Evolutionary conservation across 768 basidiomycete species (phyloP), one percentile per base, ranked within the genome.

Genomic region (Rhizopogon sp.): DNA sequence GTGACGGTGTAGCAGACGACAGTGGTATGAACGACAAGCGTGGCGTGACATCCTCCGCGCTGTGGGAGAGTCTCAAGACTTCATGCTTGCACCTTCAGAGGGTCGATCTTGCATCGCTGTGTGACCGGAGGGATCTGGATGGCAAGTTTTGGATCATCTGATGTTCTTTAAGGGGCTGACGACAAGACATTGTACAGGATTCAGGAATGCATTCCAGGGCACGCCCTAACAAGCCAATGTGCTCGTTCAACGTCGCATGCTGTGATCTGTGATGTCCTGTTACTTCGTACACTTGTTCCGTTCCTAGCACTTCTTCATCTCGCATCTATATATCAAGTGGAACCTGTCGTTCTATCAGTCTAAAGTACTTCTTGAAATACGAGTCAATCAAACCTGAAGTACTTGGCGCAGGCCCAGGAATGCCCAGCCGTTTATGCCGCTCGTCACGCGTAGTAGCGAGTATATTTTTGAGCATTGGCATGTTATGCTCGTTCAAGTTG

Each of bases 61-160:
- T 98, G 40, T 98, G 96, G 96, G 90, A 93, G 50, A 90, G 87
- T 63, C 71, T 98, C 60, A 85, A 85, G 71, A 90, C 85, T 40
- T 84, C 87, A 39, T 91, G 90, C 66, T 63, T 93, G 66, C 85
- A 93, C 64, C 77, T 96, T 74, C 84, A 88, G 57, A 74, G 93
- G 53, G 71, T 79, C 4, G 94, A 96, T 68, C 72, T 96, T 40
- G 87, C 88, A 22, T 74, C 77, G 9, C 70, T 90, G 41, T 94
- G 92, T 66, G 87, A 90, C 57, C 66, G 66, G 42, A 80, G 78
- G 57, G 85, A 97, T 70, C 74, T 96, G 5, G 84, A 88, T 46
- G 81, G 83, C 76, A 45, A 41, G 76, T 69, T 2, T 33, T 25
- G 5, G 20, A 10, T 13, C 6, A 11, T 28, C 8, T 29, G n/a